Evolutionary conservation across 257 asterid species (phyloP).

Genomic region (Salvia hispanica): DNA sequence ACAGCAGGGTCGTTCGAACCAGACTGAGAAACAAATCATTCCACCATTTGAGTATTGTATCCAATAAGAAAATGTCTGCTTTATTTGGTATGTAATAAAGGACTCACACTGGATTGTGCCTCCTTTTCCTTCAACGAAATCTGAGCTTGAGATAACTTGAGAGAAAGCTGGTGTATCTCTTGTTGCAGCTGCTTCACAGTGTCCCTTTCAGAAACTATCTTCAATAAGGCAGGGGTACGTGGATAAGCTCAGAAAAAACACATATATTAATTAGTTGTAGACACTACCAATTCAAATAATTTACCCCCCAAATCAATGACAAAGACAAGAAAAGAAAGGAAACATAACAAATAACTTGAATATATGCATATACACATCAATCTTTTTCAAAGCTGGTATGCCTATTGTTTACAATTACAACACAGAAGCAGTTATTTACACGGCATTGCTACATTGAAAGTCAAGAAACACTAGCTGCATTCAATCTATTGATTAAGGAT

Average conservation of each 20-base stretch:
- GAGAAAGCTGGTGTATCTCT: constrained; percentile 75
- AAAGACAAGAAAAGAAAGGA: too few relatives aligned
- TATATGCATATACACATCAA: background rate
- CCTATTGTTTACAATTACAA: constrained; percentile 9
- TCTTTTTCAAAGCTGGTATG: background rate
- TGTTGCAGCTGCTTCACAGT: constrained; percentile 68
- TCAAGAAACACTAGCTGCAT: constrained; percentile 19
- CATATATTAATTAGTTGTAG: constrained; percentile 17
- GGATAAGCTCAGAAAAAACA: constrained; percentile 69
- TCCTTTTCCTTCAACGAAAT: constrained; percentile 75
- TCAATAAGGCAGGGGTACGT: constrained; percentile 95
- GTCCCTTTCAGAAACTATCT: constrained; percentile 82
- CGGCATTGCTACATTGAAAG: background rate
- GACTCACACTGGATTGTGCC: constrained; percentile 43
- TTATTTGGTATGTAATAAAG: constrained; percentile 41
- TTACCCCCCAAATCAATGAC: background rate
- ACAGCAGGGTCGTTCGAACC: constrained; percentile 32
- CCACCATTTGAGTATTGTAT: constrained; percentile 40
- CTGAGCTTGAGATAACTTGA: constrained; percentile 71
- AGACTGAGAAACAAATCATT: constrained; percentile 44
- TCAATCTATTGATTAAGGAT: constrained; percentile 57
- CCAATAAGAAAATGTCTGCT: constrained; percentile 33
- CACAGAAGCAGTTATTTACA: constrained; percentile 1
- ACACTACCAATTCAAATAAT: background rate
- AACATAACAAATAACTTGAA: background rate